phyloP scores from a whole-genome alignment of 1,284 basidiomycete genomes.

The Heliocybe sulcata region DNA sequence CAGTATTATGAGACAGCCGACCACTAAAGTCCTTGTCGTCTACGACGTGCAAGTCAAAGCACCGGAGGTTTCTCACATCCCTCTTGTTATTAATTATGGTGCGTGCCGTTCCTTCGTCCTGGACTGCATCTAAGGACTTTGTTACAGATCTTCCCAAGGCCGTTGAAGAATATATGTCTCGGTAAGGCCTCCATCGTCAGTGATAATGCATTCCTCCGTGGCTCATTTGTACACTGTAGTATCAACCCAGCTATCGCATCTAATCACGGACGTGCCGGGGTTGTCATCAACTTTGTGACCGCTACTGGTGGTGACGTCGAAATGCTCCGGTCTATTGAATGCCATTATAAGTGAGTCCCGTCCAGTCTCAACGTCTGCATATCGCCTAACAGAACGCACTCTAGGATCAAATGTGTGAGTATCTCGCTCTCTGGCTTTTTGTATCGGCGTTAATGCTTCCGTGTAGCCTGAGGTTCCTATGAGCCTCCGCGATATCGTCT shows the following conservation, averaged over 20 bases:
- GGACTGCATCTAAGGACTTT: background rate
- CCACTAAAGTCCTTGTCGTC: slow-evolving; percentile 77
- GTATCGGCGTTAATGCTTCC: slow-evolving; percentile 9
- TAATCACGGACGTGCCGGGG: slow-evolving; percentile 76
- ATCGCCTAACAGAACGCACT: slow-evolving; percentile 9
- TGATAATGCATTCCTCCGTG: background rate
- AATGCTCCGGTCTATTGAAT: slow-evolving; percentile 96
- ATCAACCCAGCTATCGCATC: slow-evolving; percentile 78
- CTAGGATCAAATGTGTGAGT: slow-evolving; percentile 84
- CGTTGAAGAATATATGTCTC: slow-evolving; percentile 93
- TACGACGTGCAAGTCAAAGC: slow-evolving; percentile 89
- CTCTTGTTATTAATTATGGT: slow-evolving; percentile 92
- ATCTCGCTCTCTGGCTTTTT: background rate
- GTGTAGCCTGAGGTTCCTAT: slow-evolving; percentile 78
- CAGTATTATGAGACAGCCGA: slow-evolving; percentile 50
- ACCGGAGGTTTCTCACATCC: slow-evolving; percentile 84
- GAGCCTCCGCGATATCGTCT: slow-evolving; percentile 81
- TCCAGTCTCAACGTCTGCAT: slow-evolving; percentile 10
- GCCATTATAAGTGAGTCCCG: slow-evolving; percentile 77
- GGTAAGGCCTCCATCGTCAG: slow-evolving; percentile 47
- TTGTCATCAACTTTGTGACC: slow-evolving; percentile 93
- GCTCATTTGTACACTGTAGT: slow-evolving; percentile 26
- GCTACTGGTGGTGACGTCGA: slow-evolving; percentile 96
- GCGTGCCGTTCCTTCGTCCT: slow-evolving; percentile 10
- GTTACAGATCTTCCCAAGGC: slow-evolving; percentile 82